Evolutionary conservation across 371 early-diverging fungal genomes (phyloP).

Genomic region (Apophysomyces elegans): DNA sequence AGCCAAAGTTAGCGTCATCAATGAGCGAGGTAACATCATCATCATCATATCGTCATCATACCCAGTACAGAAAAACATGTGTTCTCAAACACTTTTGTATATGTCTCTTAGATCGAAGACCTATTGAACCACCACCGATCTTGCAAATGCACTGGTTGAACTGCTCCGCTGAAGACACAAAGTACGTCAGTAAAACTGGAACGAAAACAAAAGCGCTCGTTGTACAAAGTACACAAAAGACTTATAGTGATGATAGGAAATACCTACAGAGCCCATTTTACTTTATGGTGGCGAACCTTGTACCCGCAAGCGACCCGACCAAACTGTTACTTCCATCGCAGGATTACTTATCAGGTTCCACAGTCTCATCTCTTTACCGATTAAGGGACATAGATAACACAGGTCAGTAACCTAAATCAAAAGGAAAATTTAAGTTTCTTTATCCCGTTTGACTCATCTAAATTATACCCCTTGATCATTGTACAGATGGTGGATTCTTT

Average conservation of each 20-base stretch:
- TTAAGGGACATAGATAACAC: slow-evolving; percentile 50
- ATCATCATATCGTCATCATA: neutral
- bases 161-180: slow-evolving; percentile 37
- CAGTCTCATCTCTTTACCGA: slow-evolving; percentile 50
- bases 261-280: slow-evolving; percentile 56
- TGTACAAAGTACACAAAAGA: slow-evolving; percentile 7
- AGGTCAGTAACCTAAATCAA: slow-evolving; percentile 22
- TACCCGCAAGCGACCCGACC: slow-evolving; percentile 24
- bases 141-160: slow-evolving; percentile 43
- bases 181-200: slow-evolving; percentile 28
- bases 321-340: slow-evolving; percentile 23
- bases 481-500: slow-evolving; percentile 89
- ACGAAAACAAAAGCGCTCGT: neutral
- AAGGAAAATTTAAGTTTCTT: neutral
- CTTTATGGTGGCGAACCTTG: slow-evolving; percentile 45
- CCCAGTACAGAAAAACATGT: no score
- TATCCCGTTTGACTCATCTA: neutral
- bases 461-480: neutral
- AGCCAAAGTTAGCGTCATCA: slow-evolving; percentile 38
- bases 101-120: slow-evolving; percentile 33
- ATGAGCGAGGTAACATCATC: slow-evolving; percentile 42
- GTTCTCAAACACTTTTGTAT: neutral
- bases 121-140: slow-evolving; percentile 55
- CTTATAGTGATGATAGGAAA: slow-evolving; percentile 31
- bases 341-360: slow-evolving; percentile 46